Evolutionary conservation across 1,284 basidiomycete genomes (phyloP).

Genomic region (Sporisorium iseilematis-ciliati): DNA sequence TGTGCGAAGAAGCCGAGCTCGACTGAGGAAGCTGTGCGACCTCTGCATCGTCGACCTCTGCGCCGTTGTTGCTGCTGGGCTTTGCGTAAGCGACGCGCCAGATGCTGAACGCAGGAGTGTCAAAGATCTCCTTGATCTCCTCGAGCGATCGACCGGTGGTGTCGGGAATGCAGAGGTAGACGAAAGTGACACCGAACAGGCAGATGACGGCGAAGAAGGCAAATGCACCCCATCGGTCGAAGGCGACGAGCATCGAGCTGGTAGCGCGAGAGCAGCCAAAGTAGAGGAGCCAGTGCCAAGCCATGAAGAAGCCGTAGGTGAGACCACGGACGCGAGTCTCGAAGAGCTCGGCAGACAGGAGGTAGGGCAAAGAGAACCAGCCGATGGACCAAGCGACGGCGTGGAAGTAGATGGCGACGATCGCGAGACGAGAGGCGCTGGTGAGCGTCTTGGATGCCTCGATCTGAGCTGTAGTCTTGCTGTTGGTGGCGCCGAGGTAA

Average conservation of each 20-base stretch:
- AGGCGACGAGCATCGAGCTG: constrained; percentile 19
- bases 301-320: constrained; percentile 19
- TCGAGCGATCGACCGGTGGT: constrained; percentile 18
- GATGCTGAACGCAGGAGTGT: constrained; percentile 20
- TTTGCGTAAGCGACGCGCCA: constrained; percentile 15
- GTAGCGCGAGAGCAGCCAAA: constrained; percentile 20
- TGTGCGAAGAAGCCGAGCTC: constrained; percentile 2
- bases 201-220: constrained; percentile 17
- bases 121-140: constrained; percentile 22
- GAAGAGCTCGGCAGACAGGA: constrained; percentile 18
- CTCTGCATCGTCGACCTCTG: background rate
- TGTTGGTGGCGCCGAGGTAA: constrained; percentile 19
- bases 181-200: constrained; percentile 12
- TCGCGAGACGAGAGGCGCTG: constrained; percentile 13
- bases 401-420: constrained; percentile 21
- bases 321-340: constrained; percentile 9
- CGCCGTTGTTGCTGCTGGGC: background rate
- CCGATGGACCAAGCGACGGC: constrained; percentile 20
- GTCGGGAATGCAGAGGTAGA: constrained; percentile 20
- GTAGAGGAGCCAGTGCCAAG: constrained; percentile 21
- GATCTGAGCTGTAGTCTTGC: constrained; percentile 14
- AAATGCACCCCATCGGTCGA: constrained; percentile 17
- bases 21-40: background rate
- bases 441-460: constrained; percentile 8
- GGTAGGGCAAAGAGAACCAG: constrained; percentile 19